phyloP scores from a whole-genome alignment of 129 eudicot species.

The Sambucus nigra region DNA sequence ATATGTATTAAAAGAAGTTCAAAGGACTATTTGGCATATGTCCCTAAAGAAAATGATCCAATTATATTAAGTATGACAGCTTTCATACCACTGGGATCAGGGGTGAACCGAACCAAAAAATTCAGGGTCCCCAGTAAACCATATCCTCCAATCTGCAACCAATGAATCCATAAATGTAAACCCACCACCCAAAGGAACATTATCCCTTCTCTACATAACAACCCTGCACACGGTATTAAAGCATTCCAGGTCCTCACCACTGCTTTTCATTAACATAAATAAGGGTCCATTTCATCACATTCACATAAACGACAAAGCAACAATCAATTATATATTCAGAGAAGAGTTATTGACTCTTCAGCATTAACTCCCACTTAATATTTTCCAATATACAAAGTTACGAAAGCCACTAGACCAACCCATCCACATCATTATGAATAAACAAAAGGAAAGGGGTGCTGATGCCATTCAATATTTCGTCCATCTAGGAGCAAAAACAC shows the following conservation, averaged over 20 bases:
- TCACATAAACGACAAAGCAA: constrained; percentile 3
- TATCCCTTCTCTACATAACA: no score
- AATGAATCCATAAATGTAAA: no score
- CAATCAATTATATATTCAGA: constrained; percentile 5
- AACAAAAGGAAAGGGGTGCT: constrained; percentile 10
- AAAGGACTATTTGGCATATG: no score
- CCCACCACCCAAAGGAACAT: no score
- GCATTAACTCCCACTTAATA: constrained; percentile 10
- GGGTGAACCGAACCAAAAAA: no score
- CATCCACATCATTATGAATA: constrained; percentile 6
- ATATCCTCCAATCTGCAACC: no score
- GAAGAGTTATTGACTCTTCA: constrained; percentile 17
- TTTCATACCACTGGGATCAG: no score
- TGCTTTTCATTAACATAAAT: constrained; percentile 20
- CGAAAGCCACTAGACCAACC: constrained; percentile 4
- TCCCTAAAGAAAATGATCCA: no score
- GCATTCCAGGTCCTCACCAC: constrained; percentile 25
- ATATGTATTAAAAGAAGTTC: no score
- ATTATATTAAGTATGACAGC: no score
- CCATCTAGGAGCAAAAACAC: constrained; percentile 11
- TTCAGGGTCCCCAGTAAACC: no score
- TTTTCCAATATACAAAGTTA: background rate
- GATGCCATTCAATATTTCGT: background rate
- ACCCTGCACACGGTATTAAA: constrained; percentile 10
- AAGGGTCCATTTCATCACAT: constrained; percentile 21